Evolutionary conservation across 345 rosid genomes (phyloP).

Genomic region (Lepidium africanum): DNA sequence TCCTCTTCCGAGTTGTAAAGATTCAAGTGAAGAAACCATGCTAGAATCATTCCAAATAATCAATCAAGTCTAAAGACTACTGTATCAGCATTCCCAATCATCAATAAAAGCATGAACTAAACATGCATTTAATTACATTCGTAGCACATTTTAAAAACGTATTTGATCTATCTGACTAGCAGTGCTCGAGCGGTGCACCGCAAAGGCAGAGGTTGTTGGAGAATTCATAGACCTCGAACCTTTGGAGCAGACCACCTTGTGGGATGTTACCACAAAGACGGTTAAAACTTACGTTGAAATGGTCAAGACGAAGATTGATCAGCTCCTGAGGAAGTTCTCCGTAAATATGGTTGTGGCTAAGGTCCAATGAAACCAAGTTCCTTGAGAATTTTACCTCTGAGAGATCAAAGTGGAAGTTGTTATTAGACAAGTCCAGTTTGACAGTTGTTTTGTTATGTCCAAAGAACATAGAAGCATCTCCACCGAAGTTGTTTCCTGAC

Average conservation of each 20-base stretch:
- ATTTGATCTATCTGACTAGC: neutral
- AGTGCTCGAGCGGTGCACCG: constrained; percentile 1
- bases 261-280: constrained; percentile 6
- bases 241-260: constrained; percentile 5
- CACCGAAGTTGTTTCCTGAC: constrained; percentile 51
- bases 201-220: constrained; percentile 15
- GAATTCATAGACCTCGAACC: constrained; percentile 1
- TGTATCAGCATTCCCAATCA: neutral
- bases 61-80: neutral
- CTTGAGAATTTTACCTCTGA: constrained; percentile 37
- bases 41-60: neutral
- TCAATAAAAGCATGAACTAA: neutral
- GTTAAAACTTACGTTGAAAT: constrained; percentile 15
- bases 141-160: neutral
- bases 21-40: neutral
- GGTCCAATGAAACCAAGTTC: constrained; percentile 37
- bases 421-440: constrained; percentile 38
- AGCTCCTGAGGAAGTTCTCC: constrained; percentile 6
- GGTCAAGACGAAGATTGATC: neutral
- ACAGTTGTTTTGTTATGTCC: constrained; percentile 44
- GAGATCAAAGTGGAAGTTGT: constrained; percentile 47
- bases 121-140: neutral
- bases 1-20: constrained; percentile 28
- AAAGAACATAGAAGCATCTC: constrained; percentile 56
- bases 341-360: constrained; percentile 22